Evolutionary conservation across 257 asterid genomes (phyloP), one percentile per base, ranked within the genome.

Genomic region (Scutellaria galericulata): DNA sequence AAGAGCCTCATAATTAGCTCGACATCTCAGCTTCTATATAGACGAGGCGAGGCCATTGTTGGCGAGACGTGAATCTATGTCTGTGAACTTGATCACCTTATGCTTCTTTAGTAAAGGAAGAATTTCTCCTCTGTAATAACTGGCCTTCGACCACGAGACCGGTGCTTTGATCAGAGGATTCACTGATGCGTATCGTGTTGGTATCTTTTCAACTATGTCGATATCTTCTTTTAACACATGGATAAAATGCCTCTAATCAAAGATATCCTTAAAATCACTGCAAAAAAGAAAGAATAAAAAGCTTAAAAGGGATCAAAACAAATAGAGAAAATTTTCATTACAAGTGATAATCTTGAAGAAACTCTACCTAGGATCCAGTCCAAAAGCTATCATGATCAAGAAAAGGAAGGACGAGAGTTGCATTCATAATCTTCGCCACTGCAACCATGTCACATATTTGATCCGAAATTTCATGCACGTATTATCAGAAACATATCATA

Each of bases 361-460:
- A 66, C 45, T 35, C 42, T 83, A 94, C 98, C 98, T 94, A 35
- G 96, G 90, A 80, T 94, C n/a, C 99, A 0, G 97, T 89, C 97
- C 99, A 94, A 67, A 94, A 94, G 52, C 97, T 89, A 64, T 87
- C 78, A 58, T 94, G 99, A 76, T 94, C 99, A 27, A 94, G 99
- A 13, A 95, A 85, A 78, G 99, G 99, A 78, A 94, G 96, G 9
- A 94, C 97, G 5, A 94, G 87, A 61, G 97, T 88, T 55, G 99
- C 99, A 67, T 91, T 88, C 99, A 91, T 85, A 51, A 91, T 87
- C 85, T 89, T 91, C 15, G 99, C 97, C n/a, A 94, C 81, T 14
- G 99, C 99, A 66, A 89, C 99, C 97, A 94, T 91, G 68, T 94
- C 99, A 77, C 97, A 91, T 70, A 94, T 94, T 97, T 94, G 88